A percentile compares a stretch with the other conserved stretches of the same genome.
Conservation (phyloP, 257 asterid genomes). For the Plectranthus barbatus region DNA sequence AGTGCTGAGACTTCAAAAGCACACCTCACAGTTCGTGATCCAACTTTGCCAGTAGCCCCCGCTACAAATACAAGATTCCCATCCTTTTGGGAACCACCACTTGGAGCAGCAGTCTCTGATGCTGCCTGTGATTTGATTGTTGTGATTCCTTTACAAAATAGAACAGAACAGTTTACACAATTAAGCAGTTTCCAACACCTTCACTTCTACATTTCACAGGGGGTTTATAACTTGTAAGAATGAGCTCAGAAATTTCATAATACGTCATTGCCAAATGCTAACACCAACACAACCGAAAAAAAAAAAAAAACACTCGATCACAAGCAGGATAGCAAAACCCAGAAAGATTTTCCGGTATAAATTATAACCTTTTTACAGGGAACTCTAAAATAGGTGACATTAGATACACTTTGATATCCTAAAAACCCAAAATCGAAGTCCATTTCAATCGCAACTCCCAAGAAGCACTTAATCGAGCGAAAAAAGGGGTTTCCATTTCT, state of each 20-base stretch:
- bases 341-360: background rate
- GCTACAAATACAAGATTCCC: slow-evolving; percentile 76
- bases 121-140: slow-evolving; percentile 41
- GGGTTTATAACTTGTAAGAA: background rate
- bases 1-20: background rate
- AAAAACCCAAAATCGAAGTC: no score
- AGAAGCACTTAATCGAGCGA: background rate
- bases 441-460: background rate
- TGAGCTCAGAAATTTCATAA: background rate
- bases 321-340: background rate
- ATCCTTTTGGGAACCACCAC: slow-evolving; percentile 39
- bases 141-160: slow-evolving; percentile 31
- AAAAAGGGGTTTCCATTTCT: background rate
- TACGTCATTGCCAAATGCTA: no score
- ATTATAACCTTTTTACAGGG: background rate
- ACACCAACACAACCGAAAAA: no score
- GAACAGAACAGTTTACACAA: background rate
- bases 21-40: slow-evolving; percentile 92
- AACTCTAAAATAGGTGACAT: background rate
- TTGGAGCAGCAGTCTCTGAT: slow-evolving; percentile 35
- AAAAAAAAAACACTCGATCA: background rate
- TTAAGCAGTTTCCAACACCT: background rate
- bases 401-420: background rate
- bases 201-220: background rate
- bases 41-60: slow-evolving; percentile 95